Conservation (phyloP, 2,329 filamentous ascomycete genomes). For the Fusarium sp. region DNA sequence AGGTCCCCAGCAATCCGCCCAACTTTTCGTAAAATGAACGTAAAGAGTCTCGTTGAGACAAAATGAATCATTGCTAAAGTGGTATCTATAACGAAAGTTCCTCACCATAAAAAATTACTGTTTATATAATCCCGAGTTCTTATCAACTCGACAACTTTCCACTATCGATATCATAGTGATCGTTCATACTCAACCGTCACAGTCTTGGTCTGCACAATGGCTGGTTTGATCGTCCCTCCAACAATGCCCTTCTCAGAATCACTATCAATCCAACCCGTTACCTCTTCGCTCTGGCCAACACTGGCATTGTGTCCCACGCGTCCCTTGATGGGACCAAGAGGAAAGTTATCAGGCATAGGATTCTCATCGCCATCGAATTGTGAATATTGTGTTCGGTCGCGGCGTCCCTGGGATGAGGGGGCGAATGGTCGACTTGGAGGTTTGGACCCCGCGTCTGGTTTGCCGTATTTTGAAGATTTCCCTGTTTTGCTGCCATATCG, state of each 20-base stretch:
- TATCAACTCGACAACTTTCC: neutral
- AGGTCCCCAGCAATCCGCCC: no score
- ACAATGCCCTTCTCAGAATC: conserved; percentile 42
- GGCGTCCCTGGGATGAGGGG: conserved; percentile 28
- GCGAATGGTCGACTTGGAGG: conserved; percentile 9
- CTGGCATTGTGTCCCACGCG: conserved; percentile 27
- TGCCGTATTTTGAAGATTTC: conserved; percentile 32
- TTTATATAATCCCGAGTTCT: neutral
- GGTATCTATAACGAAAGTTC: conserved; percentile 13
- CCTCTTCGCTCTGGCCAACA: conserved; percentile 32
- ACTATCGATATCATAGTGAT: neutral
- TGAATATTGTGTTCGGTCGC: conserved; percentile 37
- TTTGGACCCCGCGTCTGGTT: conserved; percentile 28
- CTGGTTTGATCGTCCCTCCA: conserved; percentile 13
- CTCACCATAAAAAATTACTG: neutral
- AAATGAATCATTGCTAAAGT: conserved; percentile 10
- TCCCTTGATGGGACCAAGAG: conserved; percentile 22
- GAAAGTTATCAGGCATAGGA: conserved; percentile 6
- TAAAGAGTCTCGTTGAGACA: neutral
- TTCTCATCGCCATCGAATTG: conserved; percentile 39
- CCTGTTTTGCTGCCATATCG: conserved; percentile 42
- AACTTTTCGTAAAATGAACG: no score
- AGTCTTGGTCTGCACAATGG: conserved; percentile 43
- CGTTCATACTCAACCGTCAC: conserved; percentile 41
- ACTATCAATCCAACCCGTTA: conserved; percentile 33